A percentile compares a stretch with the other conserved stretches of the same genome.
These are phyloP conservation scores for Fusarium neocosmosporiellum DNA, from an alignment of 2,329 filamentous ascomycete species.

Conservation along the genomic window DNA sequence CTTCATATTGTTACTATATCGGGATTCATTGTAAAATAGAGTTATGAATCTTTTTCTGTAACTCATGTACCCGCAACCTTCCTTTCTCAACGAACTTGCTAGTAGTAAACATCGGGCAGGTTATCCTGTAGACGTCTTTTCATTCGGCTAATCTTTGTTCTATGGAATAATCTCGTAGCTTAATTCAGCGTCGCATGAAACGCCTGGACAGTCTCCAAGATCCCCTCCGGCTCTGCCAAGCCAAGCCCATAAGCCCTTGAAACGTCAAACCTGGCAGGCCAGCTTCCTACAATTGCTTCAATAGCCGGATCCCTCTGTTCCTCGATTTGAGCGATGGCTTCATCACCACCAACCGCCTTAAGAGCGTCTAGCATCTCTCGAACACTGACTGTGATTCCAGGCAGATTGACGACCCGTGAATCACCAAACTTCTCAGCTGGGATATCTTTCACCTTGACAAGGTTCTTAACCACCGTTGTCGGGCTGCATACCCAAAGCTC, in stretches of 20 bases:
- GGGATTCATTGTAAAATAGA: neutral
- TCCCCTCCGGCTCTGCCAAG: conserved; percentile 43
- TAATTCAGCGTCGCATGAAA: neutral
- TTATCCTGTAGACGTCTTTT: neutral
- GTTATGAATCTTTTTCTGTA: neutral
- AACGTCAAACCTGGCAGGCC: conserved; percentile 62
- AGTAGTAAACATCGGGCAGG: neutral
- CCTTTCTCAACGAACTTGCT: neutral
- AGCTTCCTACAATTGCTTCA: conserved; percentile 63
- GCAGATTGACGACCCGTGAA: conserved; percentile 60
- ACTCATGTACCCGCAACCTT: neutral
- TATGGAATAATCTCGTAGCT: neutral
- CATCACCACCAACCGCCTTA: conserved; percentile 58
- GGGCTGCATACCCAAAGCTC: conserved; percentile 64
- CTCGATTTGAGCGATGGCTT: conserved; percentile 56
- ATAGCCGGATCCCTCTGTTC: conserved; percentile 59
- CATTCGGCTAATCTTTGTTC: neutral
- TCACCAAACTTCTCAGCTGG: conserved; percentile 51
- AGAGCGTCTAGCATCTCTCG: conserved; percentile 63
- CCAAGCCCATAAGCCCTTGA: conserved; percentile 65
- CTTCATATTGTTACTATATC: neutral
- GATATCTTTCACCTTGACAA: conserved; percentile 56
- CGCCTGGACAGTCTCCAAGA: neutral
- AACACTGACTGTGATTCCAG: conserved; percentile 62
- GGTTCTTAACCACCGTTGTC: conserved; percentile 59